A percentile compares a stretch with the other conserved stretches of the same genome.
phyloP scores from a whole-genome alignment of 2,329 filamentous ascomycete species.

The Xylaria sp. region DNA sequence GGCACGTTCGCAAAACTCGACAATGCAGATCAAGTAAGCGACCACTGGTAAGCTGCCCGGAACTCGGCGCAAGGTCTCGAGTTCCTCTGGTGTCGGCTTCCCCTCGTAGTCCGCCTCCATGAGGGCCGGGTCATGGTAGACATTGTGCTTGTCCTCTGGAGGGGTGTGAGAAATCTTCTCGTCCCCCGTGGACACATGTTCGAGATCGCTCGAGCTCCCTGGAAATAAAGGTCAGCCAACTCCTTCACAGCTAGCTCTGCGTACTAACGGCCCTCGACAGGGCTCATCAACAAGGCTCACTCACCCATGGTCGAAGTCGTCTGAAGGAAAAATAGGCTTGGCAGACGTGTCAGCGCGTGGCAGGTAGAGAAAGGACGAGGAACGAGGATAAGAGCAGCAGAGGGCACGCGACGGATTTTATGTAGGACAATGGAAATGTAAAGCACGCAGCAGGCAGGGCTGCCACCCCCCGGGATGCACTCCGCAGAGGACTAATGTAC shows the following conservation, averaged over 20 bases:
- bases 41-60: conserved; percentile 61
- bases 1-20: conserved; percentile 70
- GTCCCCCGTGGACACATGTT: conserved; percentile 37
- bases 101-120: conserved; percentile 48
- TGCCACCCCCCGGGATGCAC: conserved; percentile 26
- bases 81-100: conserved; percentile 60
- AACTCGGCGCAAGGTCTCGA: conserved; percentile 52
- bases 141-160: conserved; percentile 39
- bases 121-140: conserved; percentile 42
- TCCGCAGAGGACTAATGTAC: conserved; percentile 30
- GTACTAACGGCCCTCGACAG: no score
- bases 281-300: conserved; percentile 17
- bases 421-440: conserved; percentile 31
- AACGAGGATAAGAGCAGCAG: conserved; percentile 2
- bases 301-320: conserved; percentile 35
- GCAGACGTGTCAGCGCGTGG: conserved; percentile 24
- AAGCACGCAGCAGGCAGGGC: background rate
- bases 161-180: conserved; percentile 42
- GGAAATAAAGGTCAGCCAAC: conserved; percentile 14
- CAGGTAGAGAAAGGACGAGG: conserved; percentile 16
- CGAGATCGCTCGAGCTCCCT: conserved; percentile 37
- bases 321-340: conserved; percentile 24
- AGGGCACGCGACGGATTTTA: conserved; percentile 31
- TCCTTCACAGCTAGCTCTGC: no score
- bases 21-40: conserved; percentile 66